Base-by-base conservation (phyloP, 257 asterid species). In the Verbena officinalis region DNA sequence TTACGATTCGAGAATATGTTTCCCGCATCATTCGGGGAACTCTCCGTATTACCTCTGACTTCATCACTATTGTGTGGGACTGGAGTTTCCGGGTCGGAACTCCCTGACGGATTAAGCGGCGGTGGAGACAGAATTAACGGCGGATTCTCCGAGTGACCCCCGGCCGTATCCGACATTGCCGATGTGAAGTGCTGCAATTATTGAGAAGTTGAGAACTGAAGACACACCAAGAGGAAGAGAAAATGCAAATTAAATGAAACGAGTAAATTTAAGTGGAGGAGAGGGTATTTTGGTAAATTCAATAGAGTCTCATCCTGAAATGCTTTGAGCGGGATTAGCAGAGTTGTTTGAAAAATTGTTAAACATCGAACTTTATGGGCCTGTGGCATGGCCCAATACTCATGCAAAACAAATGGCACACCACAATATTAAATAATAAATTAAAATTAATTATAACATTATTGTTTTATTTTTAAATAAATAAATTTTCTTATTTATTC, bases 81-180 rank as follows among this genome's bases (percentile, higher is more conserved):
- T 27, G 69, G 75, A 42, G 67, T 56, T n/a, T 27, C 36, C n/a
- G 51, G 62, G 0, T 58, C 64, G 45, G 70, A 40, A 42, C 14
- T 62, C 45, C 33, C 55, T 17, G 7, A 33, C 64, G 54, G 13
- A 24, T 36, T 38, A 45, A 64, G 68, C 23, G 34, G 59, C 9
- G 75, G 71, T 42, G 56, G 21, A 14, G n/a, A 33, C n/a, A 65
- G 62, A 33, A 36, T 7, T 36, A 9, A 4, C 9, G 40, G 40
- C 4, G 40, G 40, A 36, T 9, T 36, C 40, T 36, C 40, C 40
- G 40, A 9, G 44, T 50, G 62, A 52, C 34, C 13, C 12, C 52
- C 52, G 46, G 38, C 45, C 61, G 24, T 21, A 48, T 69, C 84
- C 77, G 75, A 77, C 73, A 71, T 67, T 57, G 75, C 55, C 21